These are phyloP conservation scores for Paramecium primaurelia DNA, from an alignment of 73 alveolate species.

Conservation along the genomic window DNA sequence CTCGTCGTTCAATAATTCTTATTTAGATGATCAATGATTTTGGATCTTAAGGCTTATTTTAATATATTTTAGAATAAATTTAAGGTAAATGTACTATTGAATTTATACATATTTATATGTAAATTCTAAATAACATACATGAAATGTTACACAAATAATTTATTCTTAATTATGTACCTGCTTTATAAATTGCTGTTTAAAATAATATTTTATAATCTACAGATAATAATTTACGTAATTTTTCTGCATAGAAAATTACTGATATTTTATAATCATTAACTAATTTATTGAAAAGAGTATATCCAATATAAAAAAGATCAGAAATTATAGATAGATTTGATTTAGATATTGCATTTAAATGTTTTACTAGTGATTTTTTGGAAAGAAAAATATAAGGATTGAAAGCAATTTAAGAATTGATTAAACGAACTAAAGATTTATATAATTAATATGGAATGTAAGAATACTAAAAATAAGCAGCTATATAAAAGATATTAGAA, in stretches of 20 bases:
- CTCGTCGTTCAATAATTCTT: constrained; percentile 63
- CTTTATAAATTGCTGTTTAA: constrained; percentile 62
- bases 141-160: constrained; percentile 68
- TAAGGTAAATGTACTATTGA: constrained; percentile 66
- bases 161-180: constrained; percentile 58
- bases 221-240: constrained; percentile 69
- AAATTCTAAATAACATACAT: constrained; percentile 62
- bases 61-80: constrained; percentile 63
- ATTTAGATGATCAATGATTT: constrained; percentile 65
- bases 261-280: constrained; percentile 59
- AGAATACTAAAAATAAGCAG: neutral
- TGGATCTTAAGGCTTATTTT: constrained; percentile 72
- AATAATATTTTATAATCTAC: constrained; percentile 65
- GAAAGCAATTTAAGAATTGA: constrained; percentile 68
- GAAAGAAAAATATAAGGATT: constrained; percentile 87
- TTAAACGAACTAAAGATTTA: constrained; percentile 56
- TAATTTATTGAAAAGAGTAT: constrained; percentile 66
- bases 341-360: constrained; percentile 69
- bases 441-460: constrained; percentile 17
- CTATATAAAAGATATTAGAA: constrained; percentile 14
- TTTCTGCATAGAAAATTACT: constrained; percentile 74
- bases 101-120: constrained; percentile 61
- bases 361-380: constrained; percentile 72
- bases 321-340: constrained; percentile 64
- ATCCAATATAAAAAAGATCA: constrained; percentile 44